These are phyloP conservation scores for Solanum piurae DNA, from an alignment of 257 asterid species.

Conservation along the genomic window DNA sequence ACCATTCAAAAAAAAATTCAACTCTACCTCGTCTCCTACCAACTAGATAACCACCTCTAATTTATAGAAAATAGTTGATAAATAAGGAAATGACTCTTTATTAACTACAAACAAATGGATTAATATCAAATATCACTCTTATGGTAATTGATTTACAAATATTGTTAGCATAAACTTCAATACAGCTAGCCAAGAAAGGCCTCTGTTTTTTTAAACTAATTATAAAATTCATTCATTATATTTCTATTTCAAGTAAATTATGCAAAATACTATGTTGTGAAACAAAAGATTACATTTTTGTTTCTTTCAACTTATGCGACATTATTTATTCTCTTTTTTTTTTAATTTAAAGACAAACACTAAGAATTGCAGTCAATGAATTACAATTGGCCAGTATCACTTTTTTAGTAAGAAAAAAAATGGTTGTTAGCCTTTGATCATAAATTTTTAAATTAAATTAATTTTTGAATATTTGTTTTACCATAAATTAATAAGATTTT, in stretches of 20 bases:
- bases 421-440: neutral
- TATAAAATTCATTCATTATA: neutral
- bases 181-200: neutral
- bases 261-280: neutral
- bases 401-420: neutral
- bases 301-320: neutral
- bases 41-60: no score
- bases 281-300: neutral
- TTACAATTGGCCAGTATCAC: neutral
- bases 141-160: neutral
- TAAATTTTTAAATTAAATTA: neutral
- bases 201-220: neutral
- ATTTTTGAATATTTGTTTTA: neutral
- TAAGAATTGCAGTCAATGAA: neutral
- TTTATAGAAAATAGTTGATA: no score
- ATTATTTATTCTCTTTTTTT: neutral
- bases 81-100: neutral
- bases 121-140: neutral
- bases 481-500: neutral
- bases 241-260: neutral
- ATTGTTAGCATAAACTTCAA: neutral
- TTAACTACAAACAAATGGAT: neutral
- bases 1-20: no score
- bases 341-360: neutral
- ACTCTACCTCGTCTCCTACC: no score